Base-by-base conservation (phyloP, 371 early-diverging fungal species). In the Lichtheimia hyalospora region DNA sequence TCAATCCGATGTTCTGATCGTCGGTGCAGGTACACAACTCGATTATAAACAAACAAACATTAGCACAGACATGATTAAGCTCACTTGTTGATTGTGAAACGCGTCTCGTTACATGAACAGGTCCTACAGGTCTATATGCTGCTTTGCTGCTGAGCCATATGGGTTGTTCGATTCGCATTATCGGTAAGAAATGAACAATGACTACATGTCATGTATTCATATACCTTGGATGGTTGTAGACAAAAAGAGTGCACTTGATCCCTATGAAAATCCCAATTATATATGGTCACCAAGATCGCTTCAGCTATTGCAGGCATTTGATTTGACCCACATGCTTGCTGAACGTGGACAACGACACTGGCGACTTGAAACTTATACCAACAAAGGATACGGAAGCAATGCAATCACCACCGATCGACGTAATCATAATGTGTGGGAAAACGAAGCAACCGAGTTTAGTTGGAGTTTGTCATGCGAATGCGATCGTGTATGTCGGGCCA, bases 61-160 rank as follows among this genome's bases (percentile, higher is more conserved):
- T 13, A 49, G 49, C 25, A 48, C 58, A 50, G 46, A 49, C 21
- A 49, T 24, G 0, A 18, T 13, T 41, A 16, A 40, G 24, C 14
- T 39, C 57, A 41, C 21, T 25, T 20, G 21, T 40, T 34, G 21
- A 15, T 12, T 20, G 13, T 28, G 21, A 16, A 54, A 54, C 20
- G 28, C 14, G 14, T n/a, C 14, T 41, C 14, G 43, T 57, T 14
- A 27, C 23, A 27, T 25, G 15, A 27, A 39, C 49, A 77, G 77
- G 74, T n/a, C 55, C 68, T 8, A 63, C 69, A 27, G 74, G 78
- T 3, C 63, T 77, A 18, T 72, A 74, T 61, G 68, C 78, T 14
- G 78, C 74, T 16, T 53, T 77, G 16, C n/a, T 72, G 23, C 57
- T 77, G 10, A 68, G 67, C n/a, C 61, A 64, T 25, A 70, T 74